Conservation (phyloP, 2,329 filamentous ascomycete species). For the Aspergillus nomiae region DNA sequence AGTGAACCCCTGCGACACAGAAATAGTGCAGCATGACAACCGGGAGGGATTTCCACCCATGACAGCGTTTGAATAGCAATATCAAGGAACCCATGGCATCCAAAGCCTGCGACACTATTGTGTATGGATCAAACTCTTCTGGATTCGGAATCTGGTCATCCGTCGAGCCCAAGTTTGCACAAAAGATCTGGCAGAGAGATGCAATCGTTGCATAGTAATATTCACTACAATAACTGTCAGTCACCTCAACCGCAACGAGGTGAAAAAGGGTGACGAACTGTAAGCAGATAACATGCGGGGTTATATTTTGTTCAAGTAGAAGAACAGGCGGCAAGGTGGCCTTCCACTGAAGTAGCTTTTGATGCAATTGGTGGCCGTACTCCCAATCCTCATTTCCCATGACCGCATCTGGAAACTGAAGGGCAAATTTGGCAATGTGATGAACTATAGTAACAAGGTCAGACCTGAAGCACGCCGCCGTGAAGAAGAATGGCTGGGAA, state of each 20-base stretch:
- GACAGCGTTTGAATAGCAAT: slow-evolving; percentile 21
- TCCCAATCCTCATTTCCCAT: slow-evolving; percentile 14
- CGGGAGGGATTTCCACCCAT: slow-evolving; percentile 27
- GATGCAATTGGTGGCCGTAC: slow-evolving; percentile 15
- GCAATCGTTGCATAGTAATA: slow-evolving; percentile 24
- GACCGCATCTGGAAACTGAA: slow-evolving; percentile 11
- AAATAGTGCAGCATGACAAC: slow-evolving; percentile 30
- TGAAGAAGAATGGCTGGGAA: slow-evolving; percentile 15
- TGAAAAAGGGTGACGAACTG: slow-evolving; percentile 14
- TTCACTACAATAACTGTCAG: slow-evolving; percentile 15
- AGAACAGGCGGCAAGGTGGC: slow-evolving; percentile 14
- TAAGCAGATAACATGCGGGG: slow-evolving; percentile 22
- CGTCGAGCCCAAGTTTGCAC: slow-evolving; percentile 7
- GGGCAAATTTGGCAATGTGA: slow-evolving; percentile 15
- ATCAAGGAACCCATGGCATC: slow-evolving; percentile 23
- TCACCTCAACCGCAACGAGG: neutral
- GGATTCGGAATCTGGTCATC: neutral
- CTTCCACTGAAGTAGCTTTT: slow-evolving; percentile 15
- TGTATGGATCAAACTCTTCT: slow-evolving; percentile 11
- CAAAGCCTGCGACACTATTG: slow-evolving; percentile 16
- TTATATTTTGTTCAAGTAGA: slow-evolving; percentile 17
- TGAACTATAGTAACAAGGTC: slow-evolving; percentile 19
- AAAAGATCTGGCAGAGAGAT: slow-evolving; percentile 18
- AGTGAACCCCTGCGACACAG: slow-evolving; percentile 24
- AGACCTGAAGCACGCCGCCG: slow-evolving; percentile 13